A percentile compares a stretch with the other conserved stretches of the same genome.
phyloP scores from a whole-genome alignment of 2,329 filamentous ascomycete species.

The Fusarium sarcochroum region DNA sequence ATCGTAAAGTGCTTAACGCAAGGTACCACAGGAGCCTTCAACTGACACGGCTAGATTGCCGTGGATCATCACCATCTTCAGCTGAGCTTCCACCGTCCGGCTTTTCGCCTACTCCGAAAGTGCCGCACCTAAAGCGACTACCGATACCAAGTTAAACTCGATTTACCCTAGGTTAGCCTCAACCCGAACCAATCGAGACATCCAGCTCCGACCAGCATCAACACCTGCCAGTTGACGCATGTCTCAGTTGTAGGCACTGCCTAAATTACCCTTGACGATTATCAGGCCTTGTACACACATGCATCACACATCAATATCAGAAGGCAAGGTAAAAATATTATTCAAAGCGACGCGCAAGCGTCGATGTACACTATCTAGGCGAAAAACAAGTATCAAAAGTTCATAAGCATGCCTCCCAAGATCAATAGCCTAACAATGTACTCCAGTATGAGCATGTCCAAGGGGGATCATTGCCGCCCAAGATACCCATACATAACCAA shows the following conservation, averaged over 20 bases:
- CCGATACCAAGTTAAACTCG: background rate
- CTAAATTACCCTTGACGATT: background rate
- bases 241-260: conserved; percentile 9
- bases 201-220: background rate
- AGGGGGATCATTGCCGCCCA: conserved; percentile 33
- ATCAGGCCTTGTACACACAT: no score
- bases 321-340: conserved; percentile 1
- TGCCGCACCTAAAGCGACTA: background rate
- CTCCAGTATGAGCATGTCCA: conserved; percentile 38
- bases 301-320: background rate
- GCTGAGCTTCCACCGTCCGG: conserved; percentile 24
- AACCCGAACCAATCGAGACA: conserved; percentile 22
- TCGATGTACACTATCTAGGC: conserved; percentile 39
- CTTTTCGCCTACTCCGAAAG: conserved; percentile 16
- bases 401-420: conserved; percentile 14
- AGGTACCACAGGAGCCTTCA: conserved; percentile 3
- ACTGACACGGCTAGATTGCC: conserved; percentile 8
- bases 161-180: conserved; percentile 3
- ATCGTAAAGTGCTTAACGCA: conserved; percentile 17
- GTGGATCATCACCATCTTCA: conserved; percentile 37
- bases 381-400: conserved; percentile 21
- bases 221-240: background rate
- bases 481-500: conserved; percentile 35
- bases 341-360: conserved; percentile 21
- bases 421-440: conserved; percentile 34